Conservation (phyloP, 371 early-diverging fungal genomes). For the Actinomortierella ambigua region DNA sequence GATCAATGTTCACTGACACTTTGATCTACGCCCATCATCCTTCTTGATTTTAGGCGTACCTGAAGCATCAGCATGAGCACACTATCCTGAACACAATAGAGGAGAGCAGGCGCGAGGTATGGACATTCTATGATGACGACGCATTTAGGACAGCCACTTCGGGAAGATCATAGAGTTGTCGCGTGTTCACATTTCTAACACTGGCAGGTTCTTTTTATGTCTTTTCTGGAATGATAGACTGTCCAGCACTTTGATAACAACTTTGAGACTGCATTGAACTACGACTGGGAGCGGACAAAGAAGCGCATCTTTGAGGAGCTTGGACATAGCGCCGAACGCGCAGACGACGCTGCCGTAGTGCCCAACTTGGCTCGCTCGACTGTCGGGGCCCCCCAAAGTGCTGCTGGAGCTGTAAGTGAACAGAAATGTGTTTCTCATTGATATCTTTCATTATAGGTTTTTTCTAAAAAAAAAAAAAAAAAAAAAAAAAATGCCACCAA, state of each 20-base stretch:
- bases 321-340: conserved; percentile 51
- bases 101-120: conserved; percentile 60
- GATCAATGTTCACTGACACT: not conserved
- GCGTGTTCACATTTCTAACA: not conserved
- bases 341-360: conserved; percentile 2
- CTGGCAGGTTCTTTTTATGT: not conserved
- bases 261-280: conserved; percentile 54
- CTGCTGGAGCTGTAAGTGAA: too few species aligned
- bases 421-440: too few species aligned
- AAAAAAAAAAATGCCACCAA: too few species aligned
- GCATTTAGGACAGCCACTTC: not conserved
- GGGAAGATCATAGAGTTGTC: not conserved
- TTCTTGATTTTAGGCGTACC: conserved; percentile 53
- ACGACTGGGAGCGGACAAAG: conserved; percentile 76
- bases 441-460: too few species aligned
- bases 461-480: too few species aligned
- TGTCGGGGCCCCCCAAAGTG: too few species aligned
- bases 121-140: too few species aligned
- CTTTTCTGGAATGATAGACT: conserved; percentile 33
- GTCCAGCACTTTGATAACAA: conserved; percentile 54
- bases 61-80: conserved; percentile 74
- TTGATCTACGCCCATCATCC: not conserved
- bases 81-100: conserved; percentile 74
- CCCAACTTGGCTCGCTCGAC: too few species aligned
- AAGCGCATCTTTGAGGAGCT: conserved; percentile 74